Evolutionary conservation across 441 rosid species (phyloP).

Genomic region (Kokia cookei): DNA sequence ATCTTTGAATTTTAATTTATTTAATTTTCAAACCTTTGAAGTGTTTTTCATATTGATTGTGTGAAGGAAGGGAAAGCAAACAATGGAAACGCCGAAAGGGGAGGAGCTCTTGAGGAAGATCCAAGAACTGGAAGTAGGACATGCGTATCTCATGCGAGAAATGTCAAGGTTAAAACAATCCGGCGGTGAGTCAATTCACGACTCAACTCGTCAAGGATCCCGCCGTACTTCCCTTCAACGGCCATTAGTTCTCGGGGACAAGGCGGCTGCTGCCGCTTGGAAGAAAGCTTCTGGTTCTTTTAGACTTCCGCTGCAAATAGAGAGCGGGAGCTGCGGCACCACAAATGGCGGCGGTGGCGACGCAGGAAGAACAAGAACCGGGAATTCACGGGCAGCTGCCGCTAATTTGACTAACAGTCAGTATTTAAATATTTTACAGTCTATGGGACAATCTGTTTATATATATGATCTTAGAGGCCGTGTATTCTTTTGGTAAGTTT

Average conservation of each 20-base stretch:
- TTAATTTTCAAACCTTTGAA: too few species aligned
- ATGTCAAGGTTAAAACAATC: constrained; percentile 65
- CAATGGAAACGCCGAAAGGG: constrained; percentile 60
- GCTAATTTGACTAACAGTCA: constrained; percentile 60
- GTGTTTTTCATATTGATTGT: constrained; percentile 1
- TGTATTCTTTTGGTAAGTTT: constrained; percentile 71
- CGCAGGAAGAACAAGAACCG: constrained; percentile 16
- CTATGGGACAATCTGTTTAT: constrained; percentile 91
- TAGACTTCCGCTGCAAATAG: constrained; percentile 70
- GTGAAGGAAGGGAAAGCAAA: not conserved
- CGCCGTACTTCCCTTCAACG: constrained; percentile 76
- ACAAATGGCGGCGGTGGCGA: constrained; percentile 9
- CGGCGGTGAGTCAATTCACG: constrained; percentile 20
- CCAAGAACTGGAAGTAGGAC: constrained; percentile 80
- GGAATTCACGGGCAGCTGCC: constrained; percentile 39
- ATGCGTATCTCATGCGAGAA: constrained; percentile 67
- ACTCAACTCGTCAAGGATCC: constrained; percentile 43
- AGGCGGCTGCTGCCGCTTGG: constrained; percentile 22
- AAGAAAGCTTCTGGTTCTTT: constrained; percentile 52
- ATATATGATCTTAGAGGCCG: constrained; percentile 58
- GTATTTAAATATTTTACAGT: constrained; percentile 81
- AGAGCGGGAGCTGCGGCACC: constrained; percentile 35
- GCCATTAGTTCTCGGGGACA: constrained; percentile 12
- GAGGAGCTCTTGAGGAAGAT: constrained; percentile 78
- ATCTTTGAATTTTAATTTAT: too few species aligned